Percentiles rank a stretch among this genome's conserved stretches.
Evolutionary conservation across 176 grass and related monocot genomes (phyloP).

Genomic region (Cenchrus americanus): DNA sequence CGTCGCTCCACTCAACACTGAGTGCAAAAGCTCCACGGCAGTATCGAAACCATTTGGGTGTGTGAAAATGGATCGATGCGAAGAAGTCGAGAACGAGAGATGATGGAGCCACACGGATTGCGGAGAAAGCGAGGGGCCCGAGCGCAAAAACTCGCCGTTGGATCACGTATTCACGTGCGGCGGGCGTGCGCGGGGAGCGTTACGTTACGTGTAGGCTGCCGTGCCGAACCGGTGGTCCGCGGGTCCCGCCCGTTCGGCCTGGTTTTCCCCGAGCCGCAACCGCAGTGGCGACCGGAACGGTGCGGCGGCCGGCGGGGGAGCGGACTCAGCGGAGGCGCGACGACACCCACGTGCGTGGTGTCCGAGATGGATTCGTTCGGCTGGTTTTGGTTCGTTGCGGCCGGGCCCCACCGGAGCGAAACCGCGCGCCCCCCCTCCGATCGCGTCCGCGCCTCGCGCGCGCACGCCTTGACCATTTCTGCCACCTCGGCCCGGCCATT

Average conservation of each 20-base stretch:
- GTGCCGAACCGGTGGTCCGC: constrained; percentile 17
- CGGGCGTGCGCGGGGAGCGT: constrained; percentile 35
- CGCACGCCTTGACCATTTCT: background rate
- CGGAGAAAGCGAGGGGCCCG: background rate
- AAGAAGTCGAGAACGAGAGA: background rate
- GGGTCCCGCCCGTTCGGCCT: background rate
- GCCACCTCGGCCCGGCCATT: background rate
- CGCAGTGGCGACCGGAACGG: background rate
- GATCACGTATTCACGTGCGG: constrained; percentile 50
- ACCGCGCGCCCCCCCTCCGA: background rate
- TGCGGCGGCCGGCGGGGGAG: background rate
- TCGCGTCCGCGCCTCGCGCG: background rate
- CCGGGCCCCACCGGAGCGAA: background rate
- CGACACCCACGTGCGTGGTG: background rate
- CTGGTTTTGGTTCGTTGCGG: background rate
- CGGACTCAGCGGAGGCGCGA: background rate
- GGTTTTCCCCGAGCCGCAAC: constrained; percentile 29
- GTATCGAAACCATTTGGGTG: no score
- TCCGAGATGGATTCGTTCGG: background rate
- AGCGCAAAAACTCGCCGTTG: background rate
- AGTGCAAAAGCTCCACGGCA: no score
- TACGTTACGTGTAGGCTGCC: constrained; percentile 33
- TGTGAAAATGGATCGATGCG: background rate
- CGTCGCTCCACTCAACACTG: no score
- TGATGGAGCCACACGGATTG: background rate